Conservation (phyloP, 495 filamentous ascomycete genomes). For the Usnea hakonensis region DNA sequence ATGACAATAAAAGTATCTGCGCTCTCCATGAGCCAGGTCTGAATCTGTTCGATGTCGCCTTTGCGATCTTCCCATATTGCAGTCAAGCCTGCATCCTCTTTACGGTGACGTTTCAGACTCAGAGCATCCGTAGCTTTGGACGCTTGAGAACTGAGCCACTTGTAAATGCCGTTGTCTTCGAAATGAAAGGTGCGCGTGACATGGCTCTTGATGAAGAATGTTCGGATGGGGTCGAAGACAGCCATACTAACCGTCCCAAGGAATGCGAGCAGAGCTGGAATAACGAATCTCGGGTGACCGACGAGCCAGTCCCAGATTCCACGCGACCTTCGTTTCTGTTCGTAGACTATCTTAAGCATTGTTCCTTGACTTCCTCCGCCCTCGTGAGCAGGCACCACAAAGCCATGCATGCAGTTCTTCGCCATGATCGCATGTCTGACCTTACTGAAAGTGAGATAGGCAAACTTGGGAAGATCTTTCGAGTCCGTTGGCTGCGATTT, state of each 20-base stretch:
- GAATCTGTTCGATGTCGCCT: conserved; percentile 67
- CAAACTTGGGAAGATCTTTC: conserved; percentile 71
- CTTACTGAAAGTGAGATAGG: conserved; percentile 64
- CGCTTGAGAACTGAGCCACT: conserved; percentile 75
- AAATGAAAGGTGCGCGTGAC: conserved; percentile 70
- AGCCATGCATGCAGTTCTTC: conserved; percentile 88
- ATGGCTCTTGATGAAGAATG: conserved; percentile 83
- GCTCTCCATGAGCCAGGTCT: conserved; percentile 79
- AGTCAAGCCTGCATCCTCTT: conserved; percentile 61
- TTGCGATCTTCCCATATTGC: conserved; percentile 87
- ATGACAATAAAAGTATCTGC: conserved; percentile 90
- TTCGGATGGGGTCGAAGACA: conserved; percentile 85
- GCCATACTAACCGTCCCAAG: conserved; percentile 79
- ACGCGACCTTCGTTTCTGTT: conserved; percentile 63
- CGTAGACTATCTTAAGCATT: conserved; percentile 69
- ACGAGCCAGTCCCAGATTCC: conserved; percentile 82
- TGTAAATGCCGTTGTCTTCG: conserved; percentile 58
- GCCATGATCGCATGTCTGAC: conserved; percentile 74
- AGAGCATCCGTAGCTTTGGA: conserved; percentile 56
- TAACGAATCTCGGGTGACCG: conserved; percentile 81
- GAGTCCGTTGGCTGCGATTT: conserved; percentile 69
- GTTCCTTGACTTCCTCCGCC: conserved; percentile 71
- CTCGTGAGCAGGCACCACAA: conserved; percentile 49
- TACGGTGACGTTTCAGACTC: conserved; percentile 43
- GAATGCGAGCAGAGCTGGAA: conserved; percentile 72